phyloP scores from a whole-genome alignment of 1,284 basidiomycete species.

The Moesziomyces globuligerus region DNA sequence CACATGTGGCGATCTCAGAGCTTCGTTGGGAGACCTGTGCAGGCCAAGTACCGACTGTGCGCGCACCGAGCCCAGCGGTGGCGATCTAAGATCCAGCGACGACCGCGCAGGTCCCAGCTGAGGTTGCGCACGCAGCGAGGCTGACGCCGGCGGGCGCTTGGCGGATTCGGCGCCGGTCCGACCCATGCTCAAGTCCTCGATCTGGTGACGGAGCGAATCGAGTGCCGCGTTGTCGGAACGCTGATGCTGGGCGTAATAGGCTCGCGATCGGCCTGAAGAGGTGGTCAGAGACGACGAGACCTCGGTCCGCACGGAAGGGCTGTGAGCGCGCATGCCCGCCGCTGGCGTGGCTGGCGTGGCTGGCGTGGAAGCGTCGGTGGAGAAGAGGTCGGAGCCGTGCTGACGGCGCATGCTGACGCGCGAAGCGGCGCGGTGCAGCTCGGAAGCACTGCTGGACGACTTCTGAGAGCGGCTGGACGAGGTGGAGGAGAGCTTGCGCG shows the following conservation, averaged over 20 bases:
- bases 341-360: slow-evolving; percentile 1
- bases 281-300: slow-evolving; percentile 19
- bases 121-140: slow-evolving; percentile 14
- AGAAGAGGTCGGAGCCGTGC: slow-evolving; percentile 50
- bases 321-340: slow-evolving; percentile 6
- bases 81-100: slow-evolving; percentile 28
- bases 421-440: slow-evolving; percentile 51
- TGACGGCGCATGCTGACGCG: slow-evolving; percentile 48
- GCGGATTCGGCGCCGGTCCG: slow-evolving; percentile 7
- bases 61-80: slow-evolving; percentile 19
- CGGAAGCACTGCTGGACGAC: slow-evolving; percentile 53
- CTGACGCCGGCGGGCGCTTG: slow-evolving; percentile 7
- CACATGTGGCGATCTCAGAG: slow-evolving; percentile 10
- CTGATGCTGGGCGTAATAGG: slow-evolving; percentile 6
- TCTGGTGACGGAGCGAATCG: slow-evolving; percentile 24
- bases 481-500: slow-evolving; percentile 51
- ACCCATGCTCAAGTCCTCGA: slow-evolving; percentile 24
- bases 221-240: slow-evolving; percentile 15
- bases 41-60: slow-evolving; percentile 36
- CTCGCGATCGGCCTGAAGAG: slow-evolving; percentile 26
- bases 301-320: slow-evolving; percentile 23
- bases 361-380: slow-evolving; percentile 29
- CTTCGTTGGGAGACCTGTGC: slow-evolving; percentile 22
- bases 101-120: slow-evolving; percentile 14
- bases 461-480: slow-evolving; percentile 50